Evolutionary conservation across 306 rosid genomes (phyloP).

Genomic region (Ormosia emarginata): DNA sequence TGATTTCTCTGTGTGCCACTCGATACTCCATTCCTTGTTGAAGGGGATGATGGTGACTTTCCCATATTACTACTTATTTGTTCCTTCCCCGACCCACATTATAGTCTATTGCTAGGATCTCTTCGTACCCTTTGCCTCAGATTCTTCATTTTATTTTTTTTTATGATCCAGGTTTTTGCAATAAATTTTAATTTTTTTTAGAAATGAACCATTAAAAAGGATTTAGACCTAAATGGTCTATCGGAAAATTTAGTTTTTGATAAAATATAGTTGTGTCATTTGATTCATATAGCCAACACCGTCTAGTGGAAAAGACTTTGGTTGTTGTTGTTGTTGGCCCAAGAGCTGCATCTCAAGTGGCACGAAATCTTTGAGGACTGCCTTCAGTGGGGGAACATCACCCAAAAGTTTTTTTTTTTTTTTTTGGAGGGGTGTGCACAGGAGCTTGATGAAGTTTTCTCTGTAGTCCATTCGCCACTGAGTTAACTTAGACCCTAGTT

Average conservation of each 20-base stretch:
- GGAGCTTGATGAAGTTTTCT: no score
- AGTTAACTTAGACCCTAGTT: no score
- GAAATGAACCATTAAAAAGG: no score
- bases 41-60: background rate
- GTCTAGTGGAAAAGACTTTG: no score
- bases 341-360: background rate
- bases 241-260: no score
- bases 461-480: no score
- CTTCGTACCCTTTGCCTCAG: background rate
- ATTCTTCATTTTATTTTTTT: background rate
- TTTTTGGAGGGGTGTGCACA: no score
- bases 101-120: background rate
- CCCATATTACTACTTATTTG: background rate
- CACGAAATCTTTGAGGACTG: background rate
- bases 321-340: no score
- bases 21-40: background rate
- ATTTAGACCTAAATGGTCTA: background rate
- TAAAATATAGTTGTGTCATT: no score
- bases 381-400: no score
- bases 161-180: slow-evolving; percentile 18
- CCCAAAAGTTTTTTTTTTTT: no score
- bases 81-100: background rate
- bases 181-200: background rate
- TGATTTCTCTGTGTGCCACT: background rate
- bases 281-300: no score